Evolutionary conservation across 371 early-diverging fungal species (phyloP), one percentile per base, ranked within the genome.

Genomic region (Batrachochytrium dendrobatidis): DNA sequence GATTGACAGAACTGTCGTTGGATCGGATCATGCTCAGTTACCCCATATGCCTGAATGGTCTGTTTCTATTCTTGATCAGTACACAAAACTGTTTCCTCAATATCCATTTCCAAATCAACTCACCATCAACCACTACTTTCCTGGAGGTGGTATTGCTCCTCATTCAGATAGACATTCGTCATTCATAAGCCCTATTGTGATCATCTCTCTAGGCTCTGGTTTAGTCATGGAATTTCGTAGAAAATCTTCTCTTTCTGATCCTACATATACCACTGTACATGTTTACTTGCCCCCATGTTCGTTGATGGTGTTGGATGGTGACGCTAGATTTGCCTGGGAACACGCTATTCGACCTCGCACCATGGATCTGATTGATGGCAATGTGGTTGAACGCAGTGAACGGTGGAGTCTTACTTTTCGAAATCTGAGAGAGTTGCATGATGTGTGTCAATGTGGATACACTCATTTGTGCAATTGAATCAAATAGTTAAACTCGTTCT

Each of bases 71-170:
- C 55, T 81, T 32, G 48, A 56, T 12, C 56, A 70, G 15, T 63
- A 70, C 48, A 25, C n/a, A 17, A 3, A 10, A 4, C 31, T 51
- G 26, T 70, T 66, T 51, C 61, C 66, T 1, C 34, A 34, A 25
- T 34, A 34, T 34, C 46, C 35, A 22, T 26, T 51, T 17, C 73
- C 74, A 1, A 70, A 81, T 59, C 81, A 81, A 58, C 71, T 79
- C 28, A 79, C 83, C 3, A 58, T 81, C 54, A 77, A 79, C 62
- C 60, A 74, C 43, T 82, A 82, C 64, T 59, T 67, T 24, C 67
- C 76, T 1, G 79, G 81, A 17, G 55, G 74, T 24, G 83, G 83
- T 5, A 82, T 82, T 15, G 60, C 79, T 1, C 79, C 78, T 32
- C 83, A 82, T 60, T 57, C 64, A 10, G 81, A 82, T 58, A 62